Evolutionary conservation across 768 basidiomycete species (phyloP).

Genomic region (Stropharia rugosoannulata): DNA sequence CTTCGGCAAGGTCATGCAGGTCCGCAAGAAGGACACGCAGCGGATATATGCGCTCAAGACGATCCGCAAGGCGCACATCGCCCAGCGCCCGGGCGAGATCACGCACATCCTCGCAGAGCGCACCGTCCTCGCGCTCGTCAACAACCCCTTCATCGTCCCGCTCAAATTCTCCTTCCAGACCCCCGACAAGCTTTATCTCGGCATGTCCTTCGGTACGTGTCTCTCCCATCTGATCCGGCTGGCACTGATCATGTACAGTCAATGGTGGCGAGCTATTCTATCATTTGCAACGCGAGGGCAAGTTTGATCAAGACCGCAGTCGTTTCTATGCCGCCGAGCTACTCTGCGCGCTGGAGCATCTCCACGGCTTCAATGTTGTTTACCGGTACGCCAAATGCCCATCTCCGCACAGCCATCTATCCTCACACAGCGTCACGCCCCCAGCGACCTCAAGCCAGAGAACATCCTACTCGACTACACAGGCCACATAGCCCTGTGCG

Average conservation of each 20-base stretch:
- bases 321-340: slow-evolving; percentile 99
- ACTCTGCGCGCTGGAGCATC: slow-evolving; percentile 90
- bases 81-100: slow-evolving; percentile 93
- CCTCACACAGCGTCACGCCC: not conserved
- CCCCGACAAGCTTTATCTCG: slow-evolving; percentile 94
- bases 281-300: slow-evolving; percentile 94
- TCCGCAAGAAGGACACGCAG: slow-evolving; percentile 96
- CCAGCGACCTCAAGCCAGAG: slow-evolving; percentile 93
- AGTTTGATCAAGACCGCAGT: slow-evolving; percentile 91
- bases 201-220: slow-evolving; percentile 88
- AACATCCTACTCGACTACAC: slow-evolving; percentile 98
- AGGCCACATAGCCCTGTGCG: slow-evolving; percentile 96
- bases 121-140: slow-evolving; percentile 94
- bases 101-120: slow-evolving; percentile 97
- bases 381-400: slow-evolving; percentile 65
- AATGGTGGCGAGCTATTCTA: slow-evolving; percentile 99
- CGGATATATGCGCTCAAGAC: slow-evolving; percentile 99
- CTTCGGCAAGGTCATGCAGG: slow-evolving; percentile 99
- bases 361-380: slow-evolving; percentile 97
- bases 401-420: not conserved
- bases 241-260: slow-evolving; percentile 41
- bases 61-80: slow-evolving; percentile 97
- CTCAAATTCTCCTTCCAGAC: slow-evolving; percentile 99
- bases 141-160: slow-evolving; percentile 98
- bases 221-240: not conserved